These are phyloP conservation scores for Pythium grandisporangium DNA, from an alignment of 352 stramenopile species.

Conservation along the genomic window DNA sequence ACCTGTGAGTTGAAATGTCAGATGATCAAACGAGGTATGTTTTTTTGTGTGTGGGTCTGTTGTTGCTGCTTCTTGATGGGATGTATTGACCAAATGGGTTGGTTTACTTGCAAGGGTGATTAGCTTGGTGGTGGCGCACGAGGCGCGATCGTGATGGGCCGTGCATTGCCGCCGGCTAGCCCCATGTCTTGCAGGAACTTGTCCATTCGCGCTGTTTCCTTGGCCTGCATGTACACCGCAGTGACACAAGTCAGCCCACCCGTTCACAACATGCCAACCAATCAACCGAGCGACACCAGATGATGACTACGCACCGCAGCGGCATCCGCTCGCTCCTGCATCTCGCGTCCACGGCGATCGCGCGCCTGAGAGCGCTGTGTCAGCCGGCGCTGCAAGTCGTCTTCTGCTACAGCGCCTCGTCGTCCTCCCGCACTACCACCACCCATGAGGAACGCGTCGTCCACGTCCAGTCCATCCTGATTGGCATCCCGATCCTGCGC, in stretches of 20 bases:
- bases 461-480: slow-evolving; percentile 56
- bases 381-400: slow-evolving; percentile 34
- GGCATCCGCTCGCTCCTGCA: slow-evolving; percentile 23
- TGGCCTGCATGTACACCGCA: slow-evolving; percentile 26
- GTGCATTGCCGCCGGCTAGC: slow-evolving; percentile 20
- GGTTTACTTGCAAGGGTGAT: too few species aligned
- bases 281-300: too few species aligned
- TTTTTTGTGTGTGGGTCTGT: too few species aligned
- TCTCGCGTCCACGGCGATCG: slow-evolving; percentile 25
- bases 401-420: too few species aligned
- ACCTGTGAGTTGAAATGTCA: too few species aligned
- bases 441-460: slow-evolving; percentile 64
- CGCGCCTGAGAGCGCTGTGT: slow-evolving; percentile 24
- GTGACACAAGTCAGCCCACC: too few species aligned
- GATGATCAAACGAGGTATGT: too few species aligned
- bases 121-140: too few species aligned
- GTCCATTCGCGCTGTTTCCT: slow-evolving; percentile 64
- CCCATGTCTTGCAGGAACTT: slow-evolving; percentile 72
- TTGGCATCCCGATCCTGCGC: slow-evolving; percentile 49
- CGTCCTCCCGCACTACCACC: slow-evolving; percentile 6
- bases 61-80: too few species aligned
- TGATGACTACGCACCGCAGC: slow-evolving; percentile 21
- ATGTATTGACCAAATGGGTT: too few species aligned
- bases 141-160: slow-evolving; percentile 46
- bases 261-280: too few species aligned